Conservation (phyloP, 2,329 filamentous ascomycete species). For the Aureobasidium mangrovei region DNA sequence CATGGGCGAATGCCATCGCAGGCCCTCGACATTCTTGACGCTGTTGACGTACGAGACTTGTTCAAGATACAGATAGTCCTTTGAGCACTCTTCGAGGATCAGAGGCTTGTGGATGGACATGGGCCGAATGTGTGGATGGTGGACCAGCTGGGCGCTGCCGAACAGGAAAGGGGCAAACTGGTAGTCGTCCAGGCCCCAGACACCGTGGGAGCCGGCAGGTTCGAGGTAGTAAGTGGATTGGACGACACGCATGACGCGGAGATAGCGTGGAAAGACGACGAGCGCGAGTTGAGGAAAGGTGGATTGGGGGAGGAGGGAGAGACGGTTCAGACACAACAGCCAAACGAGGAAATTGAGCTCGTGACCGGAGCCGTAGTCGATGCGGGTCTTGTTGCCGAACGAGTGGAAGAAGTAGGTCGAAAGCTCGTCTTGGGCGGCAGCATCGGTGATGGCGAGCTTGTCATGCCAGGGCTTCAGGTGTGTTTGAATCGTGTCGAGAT, state of each 20-base stretch:
- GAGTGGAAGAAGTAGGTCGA: constrained; percentile 73
- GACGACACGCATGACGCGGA: constrained; percentile 75
- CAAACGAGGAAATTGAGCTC: constrained; percentile 96
- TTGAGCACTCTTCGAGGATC: constrained; percentile 74
- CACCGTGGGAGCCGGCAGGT: constrained; percentile 50
- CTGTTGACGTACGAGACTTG: constrained; percentile 92
- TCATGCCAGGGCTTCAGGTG: constrained; percentile 54
- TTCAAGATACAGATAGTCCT: constrained; percentile 81
- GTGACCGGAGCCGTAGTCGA: constrained; percentile 96
- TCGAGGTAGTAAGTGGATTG: constrained; percentile 95
- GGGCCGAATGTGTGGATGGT: constrained; percentile 52
- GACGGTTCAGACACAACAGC: constrained; percentile 86
- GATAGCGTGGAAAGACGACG: constrained; percentile 71
- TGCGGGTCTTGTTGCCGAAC: constrained; percentile 76
- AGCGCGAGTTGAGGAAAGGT: constrained; percentile 71
- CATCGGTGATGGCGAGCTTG: constrained; percentile 45
- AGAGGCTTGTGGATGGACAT: constrained; percentile 73
- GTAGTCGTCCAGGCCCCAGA: constrained; percentile 47
- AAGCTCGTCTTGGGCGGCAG: constrained; percentile 56
- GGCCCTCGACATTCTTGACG: constrained; percentile 88
- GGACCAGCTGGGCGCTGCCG: constrained; percentile 46
- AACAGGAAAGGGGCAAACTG: constrained; percentile 46
- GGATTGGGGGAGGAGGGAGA: constrained; percentile 51
- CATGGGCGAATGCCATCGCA: constrained; percentile 97
- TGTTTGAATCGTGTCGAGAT: constrained; percentile 56